Evolutionary conservation across 352 stramenopile species (phyloP).

Genomic region (Pythium periplocum): DNA sequence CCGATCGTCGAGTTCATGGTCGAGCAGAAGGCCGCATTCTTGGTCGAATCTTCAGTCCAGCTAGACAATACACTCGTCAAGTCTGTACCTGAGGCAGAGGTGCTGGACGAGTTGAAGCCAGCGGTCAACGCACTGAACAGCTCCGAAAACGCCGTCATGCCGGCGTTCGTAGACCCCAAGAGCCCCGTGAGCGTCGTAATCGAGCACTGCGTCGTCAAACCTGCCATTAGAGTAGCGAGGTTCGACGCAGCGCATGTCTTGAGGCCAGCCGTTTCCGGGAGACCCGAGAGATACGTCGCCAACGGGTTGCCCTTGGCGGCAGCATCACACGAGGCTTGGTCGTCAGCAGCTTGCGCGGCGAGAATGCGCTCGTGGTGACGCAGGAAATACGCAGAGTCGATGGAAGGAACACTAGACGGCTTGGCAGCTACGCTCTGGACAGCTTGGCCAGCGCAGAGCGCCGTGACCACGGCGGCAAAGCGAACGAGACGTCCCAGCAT

Average conservation of each 20-base stretch:
- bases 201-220: slow-evolving; percentile 34
- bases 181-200: slow-evolving; percentile 43
- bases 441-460: too few species aligned
- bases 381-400: slow-evolving; percentile 6
- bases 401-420: too few species aligned
- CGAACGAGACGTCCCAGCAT: too few species aligned
- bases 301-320: slow-evolving; percentile 35
- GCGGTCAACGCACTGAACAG: slow-evolving; percentile 32
- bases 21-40: slow-evolving; percentile 41
- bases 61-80: slow-evolving; percentile 23
- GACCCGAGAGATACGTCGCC: slow-evolving; percentile 31
- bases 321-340: slow-evolving; percentile 31
- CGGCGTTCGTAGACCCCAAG: slow-evolving; percentile 21
- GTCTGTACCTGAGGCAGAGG: slow-evolving; percentile 10
- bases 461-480: too few species aligned
- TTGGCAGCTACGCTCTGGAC: too few species aligned
- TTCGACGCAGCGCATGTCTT: slow-evolving; percentile 48
- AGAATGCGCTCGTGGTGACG: slow-evolving; percentile 13
- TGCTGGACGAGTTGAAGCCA: slow-evolving; percentile 20
- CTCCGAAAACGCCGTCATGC: slow-evolving; percentile 33
- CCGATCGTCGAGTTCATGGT: slow-evolving; percentile 49
- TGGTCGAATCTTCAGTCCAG: slow-evolving; percentile 36
- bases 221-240: slow-evolving; percentile 31
- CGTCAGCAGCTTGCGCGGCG: slow-evolving; percentile 13
- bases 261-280: slow-evolving; percentile 39